Conservation (phyloP, 2,329 filamentous ascomycete genomes). For the Lasiodiplodia gonubiensis region DNA sequence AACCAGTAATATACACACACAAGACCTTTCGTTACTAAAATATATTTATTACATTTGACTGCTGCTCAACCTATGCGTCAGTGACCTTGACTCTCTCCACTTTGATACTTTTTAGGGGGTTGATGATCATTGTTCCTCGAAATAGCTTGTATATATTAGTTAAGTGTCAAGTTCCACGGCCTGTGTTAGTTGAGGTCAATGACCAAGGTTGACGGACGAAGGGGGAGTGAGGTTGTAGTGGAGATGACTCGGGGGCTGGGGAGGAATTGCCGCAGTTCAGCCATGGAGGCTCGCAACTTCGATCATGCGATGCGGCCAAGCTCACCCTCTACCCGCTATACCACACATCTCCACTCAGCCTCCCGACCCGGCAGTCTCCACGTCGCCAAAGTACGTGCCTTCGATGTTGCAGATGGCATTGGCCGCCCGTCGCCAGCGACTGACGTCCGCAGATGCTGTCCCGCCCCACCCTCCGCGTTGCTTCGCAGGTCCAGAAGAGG, state of each 20-base stretch:
- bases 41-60: background rate
- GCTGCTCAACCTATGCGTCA: background rate
- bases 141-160: too few relatives aligned
- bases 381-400: constrained; percentile 18
- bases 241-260: background rate
- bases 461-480: constrained; percentile 64
- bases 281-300: constrained; percentile 22
- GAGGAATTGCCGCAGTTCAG: constrained; percentile 2
- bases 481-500: constrained; percentile 78
- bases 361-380: constrained; percentile 17
- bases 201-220: too few relatives aligned
- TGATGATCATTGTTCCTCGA: too few relatives aligned
- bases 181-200: too few relatives aligned
- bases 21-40: background rate
- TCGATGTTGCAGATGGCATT: background rate
- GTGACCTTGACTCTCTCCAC: background rate
- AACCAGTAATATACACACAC: background rate
- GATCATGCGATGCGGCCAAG: constrained; percentile 25
- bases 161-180: too few relatives aligned
- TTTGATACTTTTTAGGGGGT: background rate
- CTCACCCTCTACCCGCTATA: constrained; percentile 11
- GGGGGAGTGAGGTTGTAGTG: too few relatives aligned
- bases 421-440: background rate
- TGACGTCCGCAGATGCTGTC: constrained; percentile 74
- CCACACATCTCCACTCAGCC: constrained; percentile 24